Conservation (phyloP, 2,329 filamentous ascomycete genomes). For the Fusarium tupiense region DNA sequence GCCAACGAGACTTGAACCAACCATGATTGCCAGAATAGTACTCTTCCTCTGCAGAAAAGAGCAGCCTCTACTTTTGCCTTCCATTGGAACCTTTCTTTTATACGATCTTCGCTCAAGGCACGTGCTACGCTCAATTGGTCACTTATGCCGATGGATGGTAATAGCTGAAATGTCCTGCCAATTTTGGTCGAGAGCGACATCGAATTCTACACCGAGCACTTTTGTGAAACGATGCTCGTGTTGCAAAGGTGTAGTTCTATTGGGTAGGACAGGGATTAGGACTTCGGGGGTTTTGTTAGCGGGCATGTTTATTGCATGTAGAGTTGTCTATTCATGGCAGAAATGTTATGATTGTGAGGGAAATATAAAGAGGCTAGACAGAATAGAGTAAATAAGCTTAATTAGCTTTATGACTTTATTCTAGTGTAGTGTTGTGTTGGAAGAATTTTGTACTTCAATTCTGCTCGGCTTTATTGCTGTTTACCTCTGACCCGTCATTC, state of each 20-base stretch:
- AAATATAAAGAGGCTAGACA: not conserved
- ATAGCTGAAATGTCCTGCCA: conserved; percentile 13
- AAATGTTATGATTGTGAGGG: not conserved
- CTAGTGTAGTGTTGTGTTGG: too few species aligned
- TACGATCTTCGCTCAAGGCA: not conserved
- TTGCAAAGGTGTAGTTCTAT: conserved; percentile 27
- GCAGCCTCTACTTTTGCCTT: not conserved
- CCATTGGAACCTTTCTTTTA: conserved; percentile 29
- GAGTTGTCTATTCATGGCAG: not conserved
- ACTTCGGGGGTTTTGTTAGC: conserved; percentile 2
- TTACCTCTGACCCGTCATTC: not conserved
- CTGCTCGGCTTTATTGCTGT: not conserved
- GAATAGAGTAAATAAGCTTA: not conserved
- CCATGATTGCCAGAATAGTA: conserved; percentile 30
- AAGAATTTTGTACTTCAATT: not conserved
- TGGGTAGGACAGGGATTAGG: conserved; percentile 15
- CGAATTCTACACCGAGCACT: conserved; percentile 19
- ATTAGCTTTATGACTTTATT: not conserved
- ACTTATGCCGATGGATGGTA: conserved; percentile 2
- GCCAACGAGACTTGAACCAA: conserved; percentile 30
- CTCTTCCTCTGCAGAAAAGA: not conserved
- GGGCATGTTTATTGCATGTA: conserved; percentile 20
- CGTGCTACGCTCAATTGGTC: conserved; percentile 21
- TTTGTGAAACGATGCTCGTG: conserved; percentile 24
- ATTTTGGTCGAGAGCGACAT: conserved; percentile 2